Percentiles rank a stretch among this genome's conserved stretches.
phyloP scores from a whole-genome alignment of 805 yeast genomes.

The Sugiyamaella floridensis region DNA sequence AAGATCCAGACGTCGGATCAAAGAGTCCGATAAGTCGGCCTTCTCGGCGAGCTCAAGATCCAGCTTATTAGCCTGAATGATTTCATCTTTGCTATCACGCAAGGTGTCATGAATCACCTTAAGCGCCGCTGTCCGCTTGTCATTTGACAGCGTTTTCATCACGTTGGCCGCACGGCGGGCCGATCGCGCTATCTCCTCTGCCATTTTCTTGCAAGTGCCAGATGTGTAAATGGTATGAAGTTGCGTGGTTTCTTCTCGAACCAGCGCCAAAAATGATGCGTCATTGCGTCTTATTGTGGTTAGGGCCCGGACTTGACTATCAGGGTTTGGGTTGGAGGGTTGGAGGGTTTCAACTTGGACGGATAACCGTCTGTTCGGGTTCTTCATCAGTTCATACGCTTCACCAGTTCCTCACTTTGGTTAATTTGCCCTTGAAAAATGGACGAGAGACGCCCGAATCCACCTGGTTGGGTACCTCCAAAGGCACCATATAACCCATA shows the following conservation, averaged over 20 bases:
- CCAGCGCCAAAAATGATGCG: not conserved
- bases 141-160: constrained; percentile 69
- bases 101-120: constrained; percentile 66
- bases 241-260: not conserved
- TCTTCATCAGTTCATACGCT: not conserved
- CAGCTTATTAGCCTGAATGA: constrained; percentile 62
- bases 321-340: not conserved
- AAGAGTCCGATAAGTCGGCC: constrained; percentile 57
- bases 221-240: not conserved
- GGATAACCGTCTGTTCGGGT: no score
- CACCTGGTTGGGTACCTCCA: constrained; percentile 43
- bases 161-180: constrained; percentile 82
- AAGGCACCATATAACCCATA: constrained; percentile 81
- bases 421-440: not conserved
- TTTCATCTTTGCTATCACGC: constrained; percentile 47
- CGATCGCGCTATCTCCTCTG: constrained; percentile 69
- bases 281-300: not conserved
- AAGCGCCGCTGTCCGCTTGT: constrained; percentile 66
- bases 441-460: constrained; percentile 19
- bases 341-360: no score
- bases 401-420: not conserved
- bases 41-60: constrained; percentile 67
- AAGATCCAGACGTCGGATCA: constrained; percentile 79
- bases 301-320: not conserved
- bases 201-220: constrained; percentile 25